Evolutionary conservation across 2,329 filamentous ascomycete species (phyloP).

Genomic region (Sarocladium kiliense): DNA sequence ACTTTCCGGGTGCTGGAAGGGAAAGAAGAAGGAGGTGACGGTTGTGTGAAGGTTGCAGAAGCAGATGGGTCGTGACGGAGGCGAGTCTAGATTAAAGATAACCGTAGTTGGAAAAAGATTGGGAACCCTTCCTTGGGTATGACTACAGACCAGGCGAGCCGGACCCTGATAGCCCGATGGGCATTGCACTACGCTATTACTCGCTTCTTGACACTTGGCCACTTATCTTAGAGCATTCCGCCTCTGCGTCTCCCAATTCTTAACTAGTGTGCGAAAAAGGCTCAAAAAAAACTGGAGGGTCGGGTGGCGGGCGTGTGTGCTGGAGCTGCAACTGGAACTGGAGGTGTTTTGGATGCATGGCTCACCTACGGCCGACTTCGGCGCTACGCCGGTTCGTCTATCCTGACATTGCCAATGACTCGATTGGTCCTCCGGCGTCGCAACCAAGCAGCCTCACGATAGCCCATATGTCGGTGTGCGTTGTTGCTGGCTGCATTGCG

Average conservation of each 20-base stretch:
- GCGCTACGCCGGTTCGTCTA: background rate
- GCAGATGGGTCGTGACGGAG: background rate
- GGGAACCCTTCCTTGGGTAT: background rate
- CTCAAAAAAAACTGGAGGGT: slow-evolving; percentile 6
- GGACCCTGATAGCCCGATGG: slow-evolving; percentile 5
- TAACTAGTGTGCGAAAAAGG: slow-evolving; percentile 1
- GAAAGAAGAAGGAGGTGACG: slow-evolving; percentile 1
- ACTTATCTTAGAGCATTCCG: slow-evolving; percentile 1
- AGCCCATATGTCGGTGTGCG: background rate
- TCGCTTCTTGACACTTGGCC: background rate
- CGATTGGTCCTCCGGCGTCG: slow-evolving; percentile 7
- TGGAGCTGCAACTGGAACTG: background rate
- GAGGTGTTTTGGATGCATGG: background rate
- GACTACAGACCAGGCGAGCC: background rate
- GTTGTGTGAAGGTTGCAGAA: background rate
- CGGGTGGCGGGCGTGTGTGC: background rate
- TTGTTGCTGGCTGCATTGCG: background rate
- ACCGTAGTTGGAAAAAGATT: background rate
- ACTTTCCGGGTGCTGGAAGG: slow-evolving; percentile 1
- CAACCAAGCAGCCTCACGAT: background rate
- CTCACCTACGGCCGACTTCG: background rate
- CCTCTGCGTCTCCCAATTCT: background rate
- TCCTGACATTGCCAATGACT: slow-evolving; percentile 6
- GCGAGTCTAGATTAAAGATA: slow-evolving; percentile 4
- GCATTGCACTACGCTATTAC: slow-evolving; percentile 3